Conservation (phyloP, 1,284 basidiomycete species). For the Ceratobasidium theobromae region DNA sequence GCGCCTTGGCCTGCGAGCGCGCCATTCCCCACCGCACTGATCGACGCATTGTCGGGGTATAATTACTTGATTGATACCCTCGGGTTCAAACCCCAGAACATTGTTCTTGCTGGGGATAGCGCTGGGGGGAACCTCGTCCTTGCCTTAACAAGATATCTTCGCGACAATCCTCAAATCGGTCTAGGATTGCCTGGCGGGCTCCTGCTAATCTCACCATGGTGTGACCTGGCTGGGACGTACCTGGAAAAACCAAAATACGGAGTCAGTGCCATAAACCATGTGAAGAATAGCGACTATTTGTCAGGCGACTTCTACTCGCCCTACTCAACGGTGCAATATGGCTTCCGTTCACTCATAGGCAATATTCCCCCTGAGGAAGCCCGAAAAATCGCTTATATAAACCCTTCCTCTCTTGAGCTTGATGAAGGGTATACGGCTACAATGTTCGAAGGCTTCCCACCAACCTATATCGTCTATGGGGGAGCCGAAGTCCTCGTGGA, state of each 20-base stretch:
- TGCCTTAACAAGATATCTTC: slow-evolving; percentile 55
- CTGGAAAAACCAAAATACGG: slow-evolving; percentile 41
- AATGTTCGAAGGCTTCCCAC: slow-evolving; percentile 55
- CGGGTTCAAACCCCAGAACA: slow-evolving; percentile 54
- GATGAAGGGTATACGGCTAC: slow-evolving; percentile 40
- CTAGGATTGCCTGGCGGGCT: slow-evolving; percentile 54
- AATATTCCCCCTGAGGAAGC: slow-evolving; percentile 45
- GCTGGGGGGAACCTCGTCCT: slow-evolving; percentile 71
- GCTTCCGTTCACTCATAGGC: slow-evolving; percentile 27
- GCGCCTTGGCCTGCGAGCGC: slow-evolving; percentile 41
- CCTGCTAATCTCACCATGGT: slow-evolving; percentile 61
- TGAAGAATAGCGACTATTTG: slow-evolving; percentile 37
- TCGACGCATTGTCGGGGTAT: slow-evolving; percentile 64
- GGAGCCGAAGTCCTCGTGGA: slow-evolving; percentile 57
- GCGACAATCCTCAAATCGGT: slow-evolving; percentile 40
- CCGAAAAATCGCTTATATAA: slow-evolving; percentile 55
- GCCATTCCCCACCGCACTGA: slow-evolving; percentile 62
- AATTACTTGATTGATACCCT: slow-evolving; percentile 55
- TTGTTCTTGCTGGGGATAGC: slow-evolving; percentile 66
- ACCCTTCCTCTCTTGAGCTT: slow-evolving; percentile 53
- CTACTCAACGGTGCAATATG: slow-evolving; percentile 17
- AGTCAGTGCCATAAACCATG: slow-evolving; percentile 37
- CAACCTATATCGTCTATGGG: slow-evolving; percentile 57
- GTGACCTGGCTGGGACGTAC: slow-evolving; percentile 48
- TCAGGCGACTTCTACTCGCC: slow-evolving; percentile 43